Evolutionary conservation across 1,284 basidiomycete genomes (phyloP), one percentile per base, ranked within the genome.

Genomic region (Omphalotus olearius): DNA sequence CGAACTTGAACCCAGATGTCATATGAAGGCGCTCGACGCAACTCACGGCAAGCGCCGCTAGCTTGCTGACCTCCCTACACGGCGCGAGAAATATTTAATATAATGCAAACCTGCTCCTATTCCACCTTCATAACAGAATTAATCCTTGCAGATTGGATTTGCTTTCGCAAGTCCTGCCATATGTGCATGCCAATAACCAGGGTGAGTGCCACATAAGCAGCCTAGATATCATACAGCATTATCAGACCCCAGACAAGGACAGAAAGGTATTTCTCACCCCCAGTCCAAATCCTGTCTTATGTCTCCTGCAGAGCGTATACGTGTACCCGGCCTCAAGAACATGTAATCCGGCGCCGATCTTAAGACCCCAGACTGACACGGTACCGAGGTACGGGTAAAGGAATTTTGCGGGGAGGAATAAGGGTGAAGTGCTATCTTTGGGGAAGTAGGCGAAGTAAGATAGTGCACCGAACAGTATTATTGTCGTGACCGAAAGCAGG

Each of bases 121-220:
- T 80, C 69, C 6, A 72, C 74, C 63, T 89, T 89, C 78, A 85
- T 81, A 10, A 88, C 84, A 45, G 85, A 87, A 51, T 86, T 80
- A 36, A 89, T 90, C 1, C 86, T 74, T 13, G 80, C 80, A 26
- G 69, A 68, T 56, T 88, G 83, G 9, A 88, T 78, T 25, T 78
- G 73, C 56, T 69, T 73, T 40, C 79, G 69, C 54, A 89, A 65
- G 51, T 79, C 70, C 5, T 56, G 38, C 67, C 78, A 79, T 7
- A 81, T 69, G 1, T 79, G 78, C 52, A 72, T 78, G 0, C 85
- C 88, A 26, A 74, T 67, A 0, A 77, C 1, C 1, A 82, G 28
- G 0, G 82, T 80, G 1, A 73, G 60, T 0, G 75, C 42, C 9
- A 81, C 61, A 64, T 87, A 88, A 25, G 69, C 59, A 2, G 66